Percentiles rank a stretch among this genome's conserved stretches.
Evolutionary conservation across 2,329 filamentous ascomycete genomes (phyloP).

Genomic region (Diaporthe capsici): DNA sequence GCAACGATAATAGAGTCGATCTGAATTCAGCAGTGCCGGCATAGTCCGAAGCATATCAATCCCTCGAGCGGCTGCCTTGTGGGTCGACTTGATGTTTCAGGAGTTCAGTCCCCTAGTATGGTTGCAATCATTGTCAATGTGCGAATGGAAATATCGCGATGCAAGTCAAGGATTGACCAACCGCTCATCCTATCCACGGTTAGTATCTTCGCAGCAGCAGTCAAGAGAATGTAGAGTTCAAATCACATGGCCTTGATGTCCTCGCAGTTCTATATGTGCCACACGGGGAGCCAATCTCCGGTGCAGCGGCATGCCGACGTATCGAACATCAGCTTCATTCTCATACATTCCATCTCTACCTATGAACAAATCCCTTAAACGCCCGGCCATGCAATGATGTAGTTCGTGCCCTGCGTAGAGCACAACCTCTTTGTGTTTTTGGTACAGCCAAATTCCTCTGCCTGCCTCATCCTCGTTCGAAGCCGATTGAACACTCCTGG

Average conservation of each 20-base stretch:
- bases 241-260: neutral
- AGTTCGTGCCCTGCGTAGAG: constrained; percentile 9
- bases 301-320: neutral
- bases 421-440: constrained; percentile 33
- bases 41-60: neutral
- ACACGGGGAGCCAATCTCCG: neutral
- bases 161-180: neutral
- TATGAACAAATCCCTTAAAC: constrained; percentile 40
- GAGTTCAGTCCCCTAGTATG: neutral
- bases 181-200: no score
- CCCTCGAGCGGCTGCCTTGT: neutral
- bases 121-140: neutral
- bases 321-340: constrained; percentile 39
- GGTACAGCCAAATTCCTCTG: constrained; percentile 34
- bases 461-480: neutral
- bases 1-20: neutral
- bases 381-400: constrained; percentile 42
- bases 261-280: neutral
- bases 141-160: neutral
- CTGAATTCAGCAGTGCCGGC: neutral
- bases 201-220: neutral
- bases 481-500: neutral
- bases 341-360: constrained; percentile 38
- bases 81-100: neutral
- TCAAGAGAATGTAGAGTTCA: neutral